Percentiles rank a stretch among this genome's conserved stretches.
These are phyloP conservation scores for Colletotrichum coccodes DNA, from an alignment of 2,329 filamentous ascomycete species.

Conservation along the genomic window DNA sequence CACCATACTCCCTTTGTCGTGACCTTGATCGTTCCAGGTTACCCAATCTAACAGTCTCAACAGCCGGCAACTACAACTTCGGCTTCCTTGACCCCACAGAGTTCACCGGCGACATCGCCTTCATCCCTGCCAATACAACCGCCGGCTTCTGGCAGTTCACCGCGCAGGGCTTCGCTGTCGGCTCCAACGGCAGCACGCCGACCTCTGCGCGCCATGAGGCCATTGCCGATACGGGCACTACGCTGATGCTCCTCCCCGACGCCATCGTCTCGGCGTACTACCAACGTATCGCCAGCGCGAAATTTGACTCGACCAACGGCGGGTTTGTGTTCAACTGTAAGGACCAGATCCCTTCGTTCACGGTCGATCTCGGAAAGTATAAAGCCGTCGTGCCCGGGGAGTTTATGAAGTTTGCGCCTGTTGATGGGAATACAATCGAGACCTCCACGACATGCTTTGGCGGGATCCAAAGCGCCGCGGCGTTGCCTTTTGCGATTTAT, in stretches of 20 bases:
- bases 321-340: constrained; percentile 70
- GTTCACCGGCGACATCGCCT: constrained; percentile 68
- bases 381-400: constrained; percentile 46
- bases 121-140: constrained; percentile 63
- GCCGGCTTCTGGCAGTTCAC: constrained; percentile 74
- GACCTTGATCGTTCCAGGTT: not conserved
- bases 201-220: constrained; percentile 44
- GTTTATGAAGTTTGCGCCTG: constrained; percentile 49
- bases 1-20: not conserved
- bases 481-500: constrained; percentile 50
- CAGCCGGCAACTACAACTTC: constrained; percentile 49
- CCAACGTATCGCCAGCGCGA: constrained; percentile 61
- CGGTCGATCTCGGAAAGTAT: constrained; percentile 46
- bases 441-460: constrained; percentile 44
- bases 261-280: constrained; percentile 69
- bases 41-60: not conserved
- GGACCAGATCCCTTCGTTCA: constrained; percentile 56
- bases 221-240: constrained; percentile 79
- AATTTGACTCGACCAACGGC: constrained; percentile 54
- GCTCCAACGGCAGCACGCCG: constrained; percentile 38
- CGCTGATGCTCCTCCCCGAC: constrained; percentile 68
- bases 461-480: constrained; percentile 48
- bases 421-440: constrained; percentile 34
- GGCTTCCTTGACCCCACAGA: constrained; percentile 63
- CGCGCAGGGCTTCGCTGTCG: constrained; percentile 64